Evolutionary conservation across 208 protist species (phyloP), one percentile per base, ranked within the genome.

Genomic region (Crithidia mellificae): DNA sequence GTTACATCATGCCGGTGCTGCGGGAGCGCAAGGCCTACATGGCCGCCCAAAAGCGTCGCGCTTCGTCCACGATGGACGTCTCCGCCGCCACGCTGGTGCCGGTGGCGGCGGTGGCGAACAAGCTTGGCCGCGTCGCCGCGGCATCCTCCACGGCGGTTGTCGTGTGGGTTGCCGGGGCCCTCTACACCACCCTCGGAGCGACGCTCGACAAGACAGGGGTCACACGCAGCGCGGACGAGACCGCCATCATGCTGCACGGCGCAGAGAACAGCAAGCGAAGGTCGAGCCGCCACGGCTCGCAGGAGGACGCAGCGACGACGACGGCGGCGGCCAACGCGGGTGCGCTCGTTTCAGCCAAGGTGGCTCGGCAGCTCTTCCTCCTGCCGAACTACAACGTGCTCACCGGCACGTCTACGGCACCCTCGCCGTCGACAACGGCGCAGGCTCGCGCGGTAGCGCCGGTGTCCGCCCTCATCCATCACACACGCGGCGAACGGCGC

Each of bases 141-240:
- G 17, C 32, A 1, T 15, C 20, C 41, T 0, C 24, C 5, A 47
- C n/a, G 19, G 34, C 56, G 7, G 56, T 11, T 0, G 55, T 57
- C 3, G 55, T 72, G 1, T 57, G 56, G 64, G 17, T 70, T 0
- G 64, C 64, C 6, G 64, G 64, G 2, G 14, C 47, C 22, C 64
- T 70, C 24, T 47, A 24, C 65, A 72, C 55, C 17, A 46, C 47
- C 17, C 47, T 63, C 17, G 65, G 43, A 14, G 65, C 65, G 9
- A 72, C 65, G 4, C 65, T 72, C 25, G 65, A 72, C 65, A 72
- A 64, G 24, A n/a, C 12, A 2, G 65, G 65, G 27, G 65, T 72
- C 47, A 72, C 65, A 0, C 55, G 47, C 0, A 30, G 47, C 38
- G 65, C 41, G 1, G 56, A 1, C 20, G 54, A 63, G 24, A 43